phyloP scores from a whole-genome alignment of 306 rosid species.

The Hippophae gyantsensis region DNA sequence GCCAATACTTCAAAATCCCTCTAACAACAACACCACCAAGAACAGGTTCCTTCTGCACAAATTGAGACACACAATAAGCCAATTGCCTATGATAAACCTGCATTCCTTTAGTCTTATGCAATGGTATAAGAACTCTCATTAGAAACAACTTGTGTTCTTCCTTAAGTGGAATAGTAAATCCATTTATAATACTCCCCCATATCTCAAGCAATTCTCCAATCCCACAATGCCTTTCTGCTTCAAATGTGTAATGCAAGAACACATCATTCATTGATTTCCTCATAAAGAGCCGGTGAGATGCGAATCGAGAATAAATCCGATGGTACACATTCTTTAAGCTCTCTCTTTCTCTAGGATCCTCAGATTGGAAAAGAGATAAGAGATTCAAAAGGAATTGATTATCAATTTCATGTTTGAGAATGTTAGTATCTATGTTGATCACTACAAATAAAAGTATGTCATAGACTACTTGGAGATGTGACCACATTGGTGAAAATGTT shows the following conservation, averaged over 20 bases:
- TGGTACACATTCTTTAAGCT: slow-evolving; percentile 63
- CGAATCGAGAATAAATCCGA: slow-evolving; percentile 50
- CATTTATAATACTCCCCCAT: slow-evolving; percentile 82
- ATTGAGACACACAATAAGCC: slow-evolving; percentile 73
- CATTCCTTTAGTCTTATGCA: slow-evolving; percentile 71
- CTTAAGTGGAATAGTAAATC: slow-evolving; percentile 74
- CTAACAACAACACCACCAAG: slow-evolving; percentile 74
- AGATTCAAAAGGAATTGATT: slow-evolving; percentile 46
- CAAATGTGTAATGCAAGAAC: slow-evolving; percentile 51
- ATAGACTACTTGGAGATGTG: slow-evolving; percentile 57
- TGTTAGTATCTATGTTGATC: slow-evolving; percentile 23
- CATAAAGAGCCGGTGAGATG: slow-evolving; percentile 46
- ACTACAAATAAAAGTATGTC: slow-evolving; percentile 53
- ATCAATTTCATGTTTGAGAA: slow-evolving; percentile 30
- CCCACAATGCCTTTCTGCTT: slow-evolving; percentile 59
- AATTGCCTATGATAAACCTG: slow-evolving; percentile 57
- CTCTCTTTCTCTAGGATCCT: slow-evolving; percentile 71
- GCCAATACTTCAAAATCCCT: slow-evolving; percentile 79
- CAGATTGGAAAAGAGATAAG: slow-evolving; percentile 57
- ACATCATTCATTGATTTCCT: slow-evolving; percentile 69
- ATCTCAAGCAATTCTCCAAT: slow-evolving; percentile 81
- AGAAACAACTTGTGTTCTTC: slow-evolving; percentile 84
- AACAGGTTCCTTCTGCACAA: slow-evolving; percentile 82
- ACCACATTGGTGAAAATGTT: slow-evolving; percentile 45
- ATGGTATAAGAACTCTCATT: slow-evolving; percentile 73